Percentiles rank a stretch among this genome's conserved stretches.
Evolutionary conservation across 495 filamentous ascomycete genomes (phyloP).

Genomic region (Aspergillus incahuasiensis): DNA sequence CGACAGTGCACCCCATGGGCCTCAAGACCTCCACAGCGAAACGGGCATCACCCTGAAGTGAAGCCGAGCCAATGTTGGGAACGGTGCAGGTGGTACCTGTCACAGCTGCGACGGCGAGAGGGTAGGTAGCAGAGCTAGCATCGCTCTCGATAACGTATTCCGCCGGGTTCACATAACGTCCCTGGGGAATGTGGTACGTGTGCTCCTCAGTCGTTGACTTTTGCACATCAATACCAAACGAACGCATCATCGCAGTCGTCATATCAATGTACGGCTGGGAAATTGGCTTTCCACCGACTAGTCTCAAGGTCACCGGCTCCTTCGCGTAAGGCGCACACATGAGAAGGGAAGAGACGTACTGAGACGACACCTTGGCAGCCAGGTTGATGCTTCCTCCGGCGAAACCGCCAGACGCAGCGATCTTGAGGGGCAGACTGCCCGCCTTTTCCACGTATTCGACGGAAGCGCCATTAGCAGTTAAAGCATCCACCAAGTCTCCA

Average conservation of each 20-base stretch:
- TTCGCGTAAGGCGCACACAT: constrained; percentile 98
- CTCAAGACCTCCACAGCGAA: constrained; percentile 88
- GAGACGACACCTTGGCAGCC: constrained; percentile 90
- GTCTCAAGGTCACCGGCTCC: constrained; percentile 79
- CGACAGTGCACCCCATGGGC: constrained; percentile 91
- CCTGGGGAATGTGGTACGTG: constrained; percentile 92
- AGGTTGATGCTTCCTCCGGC: constrained; percentile 88
- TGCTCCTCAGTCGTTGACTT: constrained; percentile 70
- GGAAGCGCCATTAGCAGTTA: constrained; percentile 74
- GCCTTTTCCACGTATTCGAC: constrained; percentile 77
- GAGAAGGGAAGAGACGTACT: constrained; percentile 93
- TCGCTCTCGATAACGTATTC: constrained; percentile 95
- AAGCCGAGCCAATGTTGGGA: constrained; percentile 89
- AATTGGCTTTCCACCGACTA: constrained; percentile 93
- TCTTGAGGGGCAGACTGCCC: constrained; percentile 76
- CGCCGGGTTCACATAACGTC: constrained; percentile 74
- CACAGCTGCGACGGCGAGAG: constrained; percentile 89
- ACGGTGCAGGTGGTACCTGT: constrained; percentile 92
- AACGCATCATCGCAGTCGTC: constrained; percentile 96
- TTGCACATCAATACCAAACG: constrained; percentile 80
- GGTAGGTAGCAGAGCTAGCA: constrained; percentile 96
- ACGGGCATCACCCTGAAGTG: constrained; percentile 90
- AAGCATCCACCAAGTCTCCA: constrained; percentile 86
- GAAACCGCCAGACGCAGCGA: constrained; percentile 79
- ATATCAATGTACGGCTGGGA: constrained; percentile 98